A percentile compares a stretch with the other conserved stretches of the same genome.
These are phyloP conservation scores for Clausena lansium DNA, from an alignment of 345 rosid genomes.

Conservation along the genomic window DNA sequence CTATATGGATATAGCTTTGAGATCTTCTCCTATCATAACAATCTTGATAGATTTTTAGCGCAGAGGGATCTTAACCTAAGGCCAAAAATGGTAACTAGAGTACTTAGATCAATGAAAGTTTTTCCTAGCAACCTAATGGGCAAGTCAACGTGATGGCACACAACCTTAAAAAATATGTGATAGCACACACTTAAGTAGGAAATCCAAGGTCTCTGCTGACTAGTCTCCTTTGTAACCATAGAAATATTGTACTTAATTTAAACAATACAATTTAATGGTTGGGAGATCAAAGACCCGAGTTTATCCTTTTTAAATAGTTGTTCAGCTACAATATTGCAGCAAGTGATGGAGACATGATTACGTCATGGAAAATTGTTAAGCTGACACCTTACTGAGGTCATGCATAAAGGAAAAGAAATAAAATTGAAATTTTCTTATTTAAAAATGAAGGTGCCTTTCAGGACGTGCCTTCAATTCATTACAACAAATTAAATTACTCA, in stretches of 20 bases:
- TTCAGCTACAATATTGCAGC: not conserved
- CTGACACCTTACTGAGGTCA: not conserved
- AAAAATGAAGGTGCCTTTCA: not conserved
- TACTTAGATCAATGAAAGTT: not conserved
- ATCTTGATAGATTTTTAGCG: not conserved
- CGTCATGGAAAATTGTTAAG: not conserved
- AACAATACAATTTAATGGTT: not conserved
- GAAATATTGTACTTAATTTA: not conserved
- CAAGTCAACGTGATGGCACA: not conserved
- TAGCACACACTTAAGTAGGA: not conserved
- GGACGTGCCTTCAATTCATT: not conserved
- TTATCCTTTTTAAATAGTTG: not conserved
- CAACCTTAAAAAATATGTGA: not conserved
- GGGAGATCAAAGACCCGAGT: not conserved
- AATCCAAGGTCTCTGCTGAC: not conserved
- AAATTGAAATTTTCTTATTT: not conserved
- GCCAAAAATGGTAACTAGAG: not conserved
- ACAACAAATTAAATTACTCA: constrained; percentile 1
- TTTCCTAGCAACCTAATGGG: not conserved
- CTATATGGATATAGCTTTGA: not conserved
- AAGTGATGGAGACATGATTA: not conserved
- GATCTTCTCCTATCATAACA: not conserved
- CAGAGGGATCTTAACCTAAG: not conserved
- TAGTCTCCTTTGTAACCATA: not conserved
- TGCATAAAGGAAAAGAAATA: not conserved